Conservation (phyloP, 805 yeast genomes). For the Candida adriatica region DNA sequence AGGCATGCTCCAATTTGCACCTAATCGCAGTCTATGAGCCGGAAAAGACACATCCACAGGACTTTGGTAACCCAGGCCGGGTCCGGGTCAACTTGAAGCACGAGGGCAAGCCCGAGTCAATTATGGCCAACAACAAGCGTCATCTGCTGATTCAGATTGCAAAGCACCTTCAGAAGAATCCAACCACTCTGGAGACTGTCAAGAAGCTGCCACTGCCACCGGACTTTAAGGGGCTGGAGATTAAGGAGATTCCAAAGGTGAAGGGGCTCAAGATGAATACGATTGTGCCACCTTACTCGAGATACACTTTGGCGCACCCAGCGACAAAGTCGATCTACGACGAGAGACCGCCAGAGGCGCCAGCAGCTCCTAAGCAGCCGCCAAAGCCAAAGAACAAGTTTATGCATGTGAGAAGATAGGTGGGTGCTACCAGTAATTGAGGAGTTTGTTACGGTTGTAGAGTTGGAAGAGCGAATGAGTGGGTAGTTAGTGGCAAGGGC, state of each 20-base stretch:
- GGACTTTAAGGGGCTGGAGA: conserved; percentile 48
- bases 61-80: conserved; percentile 96
- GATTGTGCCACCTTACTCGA: conserved; percentile 83
- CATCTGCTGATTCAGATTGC: conserved; percentile 56
- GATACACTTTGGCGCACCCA: conserved; percentile 77
- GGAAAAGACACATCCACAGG: conserved; percentile 90
- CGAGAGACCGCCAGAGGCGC: conserved; percentile 38
- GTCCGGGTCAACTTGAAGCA: conserved; percentile 67
- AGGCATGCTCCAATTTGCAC: conserved; percentile 46
- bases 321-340: conserved; percentile 66
- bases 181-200: conserved; percentile 60
- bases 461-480: too few species aligned
- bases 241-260: conserved; percentile 66
- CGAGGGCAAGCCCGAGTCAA: conserved; percentile 34
- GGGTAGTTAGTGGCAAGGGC: too few species aligned
- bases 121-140: conserved; percentile 47
- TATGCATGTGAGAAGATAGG: conserved; percentile 51
- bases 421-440: too few species aligned
- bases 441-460: too few species aligned
- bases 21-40: conserved; percentile 51
- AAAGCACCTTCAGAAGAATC: conserved; percentile 54
- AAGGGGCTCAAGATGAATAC: conserved; percentile 81
- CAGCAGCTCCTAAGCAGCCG: conserved; percentile 22
- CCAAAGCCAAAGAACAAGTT: conserved; percentile 50
- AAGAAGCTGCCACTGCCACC: conserved; percentile 61